Conservation (phyloP, 2,329 filamentous ascomycete species). For the Cladosporium sp. region DNA sequence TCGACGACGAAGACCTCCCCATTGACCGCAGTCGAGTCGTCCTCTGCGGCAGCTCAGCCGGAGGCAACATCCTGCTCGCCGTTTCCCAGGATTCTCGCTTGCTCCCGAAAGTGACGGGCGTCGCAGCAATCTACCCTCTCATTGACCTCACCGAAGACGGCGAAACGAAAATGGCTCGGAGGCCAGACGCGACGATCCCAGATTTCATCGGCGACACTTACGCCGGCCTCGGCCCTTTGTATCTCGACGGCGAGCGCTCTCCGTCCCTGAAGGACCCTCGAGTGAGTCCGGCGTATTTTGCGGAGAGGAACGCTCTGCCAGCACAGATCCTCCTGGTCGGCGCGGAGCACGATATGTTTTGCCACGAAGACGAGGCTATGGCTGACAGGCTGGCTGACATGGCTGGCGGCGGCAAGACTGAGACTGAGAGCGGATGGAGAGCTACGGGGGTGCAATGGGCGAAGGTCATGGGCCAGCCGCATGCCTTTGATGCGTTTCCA, state of each 20-base stretch:
- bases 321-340: constrained; percentile 46
- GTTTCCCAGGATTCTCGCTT: constrained; percentile 42
- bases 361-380: constrained; percentile 42
- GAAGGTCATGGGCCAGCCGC: constrained; percentile 20
- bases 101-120: constrained; percentile 35
- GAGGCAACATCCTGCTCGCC: constrained; percentile 51
- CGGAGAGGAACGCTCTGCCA: constrained; percentile 38
- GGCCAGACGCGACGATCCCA: constrained; percentile 14
- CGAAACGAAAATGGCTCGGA: constrained; percentile 20
- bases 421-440: constrained; percentile 25
- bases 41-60: constrained; percentile 53
- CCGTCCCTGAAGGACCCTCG: not conserved
- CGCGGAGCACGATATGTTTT: constrained; percentile 50
- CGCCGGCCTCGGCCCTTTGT: constrained; percentile 34
- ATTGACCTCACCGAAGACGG: constrained; percentile 17
- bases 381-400: constrained; percentile 31
- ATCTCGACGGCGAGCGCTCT: not conserved
- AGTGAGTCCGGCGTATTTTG: not conserved
- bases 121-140: constrained; percentile 48
- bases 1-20: constrained; percentile 48
- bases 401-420: constrained; percentile 22
- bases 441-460: constrained; percentile 23
- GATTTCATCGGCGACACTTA: constrained; percentile 20
- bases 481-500: constrained; percentile 23
- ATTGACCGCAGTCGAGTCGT: constrained; percentile 47